phyloP scores from a whole-genome alignment of 1,139 yeast genomes.

The Taphrina wiesneri region DNA sequence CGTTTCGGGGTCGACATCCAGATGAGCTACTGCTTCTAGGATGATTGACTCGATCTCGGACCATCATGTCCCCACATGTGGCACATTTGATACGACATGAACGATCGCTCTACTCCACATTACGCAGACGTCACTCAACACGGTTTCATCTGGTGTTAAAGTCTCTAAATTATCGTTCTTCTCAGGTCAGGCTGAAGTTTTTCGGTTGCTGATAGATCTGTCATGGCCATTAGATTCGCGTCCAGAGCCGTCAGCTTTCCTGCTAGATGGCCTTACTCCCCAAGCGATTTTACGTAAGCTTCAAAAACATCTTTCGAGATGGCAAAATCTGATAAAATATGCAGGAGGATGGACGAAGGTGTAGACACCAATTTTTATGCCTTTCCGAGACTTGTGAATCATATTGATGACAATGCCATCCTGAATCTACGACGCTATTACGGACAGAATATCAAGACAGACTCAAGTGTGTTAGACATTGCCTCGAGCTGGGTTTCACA shows the following conservation, averaged over 20 bases:
- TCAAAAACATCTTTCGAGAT: neutral
- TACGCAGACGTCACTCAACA: conserved; percentile 1
- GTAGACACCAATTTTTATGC: conserved; percentile 24
- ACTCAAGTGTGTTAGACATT: conserved; percentile 13
- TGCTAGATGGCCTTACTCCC: conserved; percentile 22
- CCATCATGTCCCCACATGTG: neutral
- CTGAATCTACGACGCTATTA: conserved; percentile 12
- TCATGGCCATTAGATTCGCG: neutral
- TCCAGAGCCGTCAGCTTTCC: conserved; percentile 12
- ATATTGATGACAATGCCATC: conserved; percentile 32
- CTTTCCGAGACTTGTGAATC: conserved; percentile 28
- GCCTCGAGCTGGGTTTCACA: conserved; percentile 33
- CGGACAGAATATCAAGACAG: conserved; percentile 1
- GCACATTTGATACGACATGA: neutral
- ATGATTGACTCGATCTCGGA: too few relatives aligned
- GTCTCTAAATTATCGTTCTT: neutral
- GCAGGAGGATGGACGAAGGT: conserved; percentile 17
- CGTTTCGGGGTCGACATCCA: too few relatives aligned
- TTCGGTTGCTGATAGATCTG: neutral
- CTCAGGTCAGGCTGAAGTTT: neutral
- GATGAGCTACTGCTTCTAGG: too few relatives aligned
- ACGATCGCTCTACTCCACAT: conserved; percentile 7
- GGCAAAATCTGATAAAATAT: neutral
- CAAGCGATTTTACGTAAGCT: conserved; percentile 23
- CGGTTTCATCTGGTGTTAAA: neutral